Base-by-base conservation (phyloP, 805 yeast species). In the Cephaloascus fragrans region DNA sequence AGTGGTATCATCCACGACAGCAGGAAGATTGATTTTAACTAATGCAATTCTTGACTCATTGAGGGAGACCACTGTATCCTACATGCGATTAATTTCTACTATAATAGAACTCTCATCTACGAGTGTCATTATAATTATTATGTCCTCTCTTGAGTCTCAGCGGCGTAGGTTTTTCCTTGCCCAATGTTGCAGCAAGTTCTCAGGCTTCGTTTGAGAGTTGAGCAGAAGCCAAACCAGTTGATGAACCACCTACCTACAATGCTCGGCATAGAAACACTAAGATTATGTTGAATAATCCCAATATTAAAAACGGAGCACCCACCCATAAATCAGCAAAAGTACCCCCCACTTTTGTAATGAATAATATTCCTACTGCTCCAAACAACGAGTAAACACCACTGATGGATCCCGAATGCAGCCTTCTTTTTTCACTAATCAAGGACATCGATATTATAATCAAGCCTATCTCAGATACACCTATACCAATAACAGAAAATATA, bases 331-430 rank as follows among this genome's bases (percentile, higher is more conserved):
- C 86, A 18, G 81, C 73, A 45, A 75, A 59, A 14, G 58, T 49
- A 3, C 88, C 88, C 4, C 88, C 89, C 8, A 78, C 28, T 48
- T 73, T 75, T 28, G 79, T 71, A 20, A 80, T 58, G 1, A 77
- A 38, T 41, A 82, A 57, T 19, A 81, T 78, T 2, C 90, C 90
- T 5, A 77, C 37, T 1, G 85, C 85, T 15, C 87, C 88, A 45
- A 71, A 62, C 39, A 82, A 68, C n/a, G 81, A 71, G 51, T 77
- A 79, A 10, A 79, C 73, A 4, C 90, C 90, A 37, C 81, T 71
- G 32, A 82, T 69, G 2, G 83, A 66, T n/a, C 88, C 88, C 37
- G 74, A 71, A 41, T 67, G 60, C 18, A 56, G 58, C 26, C 67
- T 57, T 23, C 67, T 62, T 31, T 60, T 56, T 38, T 68, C 72